phyloP scores from a whole-genome alignment of 164 flowering plant species.

The Annona cherimola region DNA sequence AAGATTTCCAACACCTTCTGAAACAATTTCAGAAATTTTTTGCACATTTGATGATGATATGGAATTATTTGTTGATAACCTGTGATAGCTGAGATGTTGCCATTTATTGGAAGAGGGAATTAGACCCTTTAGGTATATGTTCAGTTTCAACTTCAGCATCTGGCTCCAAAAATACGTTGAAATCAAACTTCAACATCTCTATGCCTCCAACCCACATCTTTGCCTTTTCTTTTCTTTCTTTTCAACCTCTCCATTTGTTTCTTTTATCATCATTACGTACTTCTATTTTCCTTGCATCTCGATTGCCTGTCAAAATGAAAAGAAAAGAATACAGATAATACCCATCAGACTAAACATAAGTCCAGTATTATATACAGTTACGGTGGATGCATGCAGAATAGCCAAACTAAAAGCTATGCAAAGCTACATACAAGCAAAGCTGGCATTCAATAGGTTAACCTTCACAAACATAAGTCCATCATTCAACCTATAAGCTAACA shows the following conservation, averaged over 20 bases:
- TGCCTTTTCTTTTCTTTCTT: not conserved
- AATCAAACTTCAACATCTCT: conserved; percentile 3
- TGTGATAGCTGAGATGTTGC: not conserved
- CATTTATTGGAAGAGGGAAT: not conserved
- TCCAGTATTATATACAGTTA: too few species aligned
- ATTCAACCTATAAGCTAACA: too few species aligned
- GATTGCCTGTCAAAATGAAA: not conserved
- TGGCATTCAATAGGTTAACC: too few species aligned
- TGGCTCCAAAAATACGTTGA: not conserved
- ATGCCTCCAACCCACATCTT: not conserved
- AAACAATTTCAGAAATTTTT: conserved; percentile 41
- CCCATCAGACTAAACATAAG: not conserved
- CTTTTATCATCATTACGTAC: not conserved
- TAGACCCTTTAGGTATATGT: not conserved
- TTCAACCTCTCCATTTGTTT: not conserved
- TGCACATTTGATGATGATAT: conserved; percentile 14
- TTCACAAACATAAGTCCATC: too few species aligned
- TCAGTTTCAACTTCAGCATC: conserved; percentile 4
- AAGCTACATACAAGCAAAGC: too few species aligned
- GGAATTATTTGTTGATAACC: not conserved
- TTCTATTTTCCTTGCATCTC: not conserved
- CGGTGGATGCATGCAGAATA: too few species aligned
- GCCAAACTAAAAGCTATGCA: too few species aligned
- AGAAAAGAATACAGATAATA: not conserved
- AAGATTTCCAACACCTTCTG: conserved; percentile 44